Base-by-base conservation (phyloP, 1,284 basidiomycete species). In the Moniliella sp. region DNA sequence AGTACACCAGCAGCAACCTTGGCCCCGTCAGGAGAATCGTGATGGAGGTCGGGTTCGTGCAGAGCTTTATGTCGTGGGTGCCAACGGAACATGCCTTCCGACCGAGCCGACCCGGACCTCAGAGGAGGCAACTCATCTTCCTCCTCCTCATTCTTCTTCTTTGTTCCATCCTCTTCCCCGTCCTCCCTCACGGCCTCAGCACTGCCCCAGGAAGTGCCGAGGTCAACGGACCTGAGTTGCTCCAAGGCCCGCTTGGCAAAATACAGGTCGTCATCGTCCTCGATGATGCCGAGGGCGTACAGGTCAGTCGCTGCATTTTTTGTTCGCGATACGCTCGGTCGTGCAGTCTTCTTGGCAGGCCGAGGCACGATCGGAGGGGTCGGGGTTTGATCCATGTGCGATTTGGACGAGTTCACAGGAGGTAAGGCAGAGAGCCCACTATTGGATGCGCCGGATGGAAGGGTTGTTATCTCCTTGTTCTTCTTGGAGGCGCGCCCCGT, bases 11-110 rank as follows among this genome's bases (percentile, higher is more conserved):
- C 61, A 4, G 36, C 43, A 1, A 42, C 44, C 8, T 48, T 46
- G 3, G 49, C 42, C 1, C 49, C 48, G 3, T 39, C 38, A 14
- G 63, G 62, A n/a, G 64, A 64, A 3, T 69, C 69, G 32, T 64
- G 61, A 49, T 71, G 72, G 12, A 68, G 63, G 36, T 69, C 65
- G 1, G 69, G 68, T 3, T 71, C 61, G 53, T 97, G 94, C 4
- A 73, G 72, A 1, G 82, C 77, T 66, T 97, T 97, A 51, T 86
- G 78, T 3, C 76, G 73, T 40, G 83, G 76, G 0, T 80, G 75
- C 53, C 94, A 82, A 65, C 81, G 80, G 69, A 88, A 88, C 61
- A 76, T 82, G 1, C 91, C 88, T 63, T 94, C 80, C 0, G 84
- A 83, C 15, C 86, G 73, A 21, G 82, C 80, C 17, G 77, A 15